Evolutionary conservation across 345 rosid species (phyloP).

Genomic region (Trapa bicornis): DNA sequence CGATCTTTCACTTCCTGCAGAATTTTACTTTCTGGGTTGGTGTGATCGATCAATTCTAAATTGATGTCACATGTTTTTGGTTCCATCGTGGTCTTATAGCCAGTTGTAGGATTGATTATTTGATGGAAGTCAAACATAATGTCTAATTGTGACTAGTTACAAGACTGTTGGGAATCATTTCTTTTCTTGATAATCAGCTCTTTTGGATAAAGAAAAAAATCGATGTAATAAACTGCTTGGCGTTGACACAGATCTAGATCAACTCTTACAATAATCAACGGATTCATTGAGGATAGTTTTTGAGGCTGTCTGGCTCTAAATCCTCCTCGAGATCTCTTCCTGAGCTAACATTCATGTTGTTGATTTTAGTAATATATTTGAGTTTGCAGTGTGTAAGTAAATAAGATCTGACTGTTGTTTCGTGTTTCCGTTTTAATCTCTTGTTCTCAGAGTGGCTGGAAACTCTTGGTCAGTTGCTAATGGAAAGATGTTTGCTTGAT

Average conservation of each 20-base stretch:
- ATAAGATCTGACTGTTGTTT: not conserved
- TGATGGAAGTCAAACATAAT: not conserved
- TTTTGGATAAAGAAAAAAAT: not conserved
- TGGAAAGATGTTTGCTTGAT: not conserved
- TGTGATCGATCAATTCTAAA: not conserved
- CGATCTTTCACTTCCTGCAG: not conserved
- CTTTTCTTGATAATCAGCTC: not conserved
- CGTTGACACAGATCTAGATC: not conserved
- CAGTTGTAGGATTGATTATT: not conserved
- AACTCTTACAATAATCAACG: not conserved
- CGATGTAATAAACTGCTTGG: not conserved
- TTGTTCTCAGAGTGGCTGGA: not conserved
- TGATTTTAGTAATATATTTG: not conserved
- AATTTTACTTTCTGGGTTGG: not conserved
- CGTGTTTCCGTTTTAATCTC: not conserved
- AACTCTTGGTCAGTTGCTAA: not conserved
- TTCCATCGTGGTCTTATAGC: not conserved
- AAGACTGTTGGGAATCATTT: not conserved
- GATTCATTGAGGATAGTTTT: not conserved
- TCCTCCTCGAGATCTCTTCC: not conserved
- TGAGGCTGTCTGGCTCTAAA: not conserved
- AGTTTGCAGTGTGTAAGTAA: not conserved
- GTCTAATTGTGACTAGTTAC: not conserved
- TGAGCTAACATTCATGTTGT: not conserved
- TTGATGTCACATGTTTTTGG: not conserved